These are phyloP conservation scores for Carpinus fangiana DNA, from an alignment of 306 rosid genomes.

Conservation along the genomic window DNA sequence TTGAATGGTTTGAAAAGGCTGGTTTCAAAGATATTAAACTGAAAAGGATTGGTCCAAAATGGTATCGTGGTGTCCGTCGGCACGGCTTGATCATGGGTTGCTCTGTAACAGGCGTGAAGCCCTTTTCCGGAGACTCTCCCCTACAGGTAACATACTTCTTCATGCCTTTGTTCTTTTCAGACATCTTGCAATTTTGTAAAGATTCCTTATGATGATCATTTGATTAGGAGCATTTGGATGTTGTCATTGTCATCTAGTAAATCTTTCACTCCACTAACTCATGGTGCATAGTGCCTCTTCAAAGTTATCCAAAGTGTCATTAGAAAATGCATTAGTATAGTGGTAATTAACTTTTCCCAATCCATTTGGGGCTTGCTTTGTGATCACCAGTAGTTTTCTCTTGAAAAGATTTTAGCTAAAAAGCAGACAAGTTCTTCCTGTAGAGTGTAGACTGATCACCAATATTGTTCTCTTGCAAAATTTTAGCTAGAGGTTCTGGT, in stretches of 20 bases:
- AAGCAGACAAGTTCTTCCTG: too few relatives aligned
- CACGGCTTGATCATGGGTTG: constrained; percentile 94
- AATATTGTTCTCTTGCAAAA: not conserved
- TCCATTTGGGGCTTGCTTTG: not conserved
- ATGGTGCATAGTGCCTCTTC: not conserved
- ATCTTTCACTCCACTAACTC: not conserved
- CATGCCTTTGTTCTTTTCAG: not conserved
- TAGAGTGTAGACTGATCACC: too few relatives aligned
- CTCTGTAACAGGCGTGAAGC: constrained; percentile 79
- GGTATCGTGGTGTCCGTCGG: constrained; percentile 85
- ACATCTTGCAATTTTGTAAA: not conserved
- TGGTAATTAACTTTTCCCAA: not conserved
- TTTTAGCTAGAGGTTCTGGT: not conserved
- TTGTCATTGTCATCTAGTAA: not conserved
- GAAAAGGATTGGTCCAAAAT: constrained; percentile 88
- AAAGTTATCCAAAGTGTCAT: not conserved
- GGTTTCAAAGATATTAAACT: constrained; percentile 74
- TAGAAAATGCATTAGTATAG: not conserved
- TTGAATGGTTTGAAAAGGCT: constrained; percentile 77
- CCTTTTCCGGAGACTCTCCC: constrained; percentile 81
- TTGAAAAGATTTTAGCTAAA: too few relatives aligned
- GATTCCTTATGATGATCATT: not conserved
- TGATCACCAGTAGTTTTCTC: not conserved
- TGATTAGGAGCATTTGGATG: not conserved
- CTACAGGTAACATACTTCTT: constrained; percentile 45